Base-by-base conservation (phyloP, 495 filamentous ascomycete genomes). In the Daldinia bambusicola region DNA sequence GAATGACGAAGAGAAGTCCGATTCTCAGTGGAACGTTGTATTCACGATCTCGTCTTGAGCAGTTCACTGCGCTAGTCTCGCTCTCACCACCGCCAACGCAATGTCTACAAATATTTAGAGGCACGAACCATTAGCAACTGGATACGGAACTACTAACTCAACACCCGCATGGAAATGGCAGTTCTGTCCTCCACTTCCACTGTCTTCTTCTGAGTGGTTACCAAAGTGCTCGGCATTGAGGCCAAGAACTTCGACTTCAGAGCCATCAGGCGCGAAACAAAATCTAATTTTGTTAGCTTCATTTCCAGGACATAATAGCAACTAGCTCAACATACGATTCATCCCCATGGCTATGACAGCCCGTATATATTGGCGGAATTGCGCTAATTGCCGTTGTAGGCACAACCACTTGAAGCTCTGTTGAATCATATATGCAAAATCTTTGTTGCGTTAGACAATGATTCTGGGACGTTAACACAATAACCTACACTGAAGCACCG, bases 101-200 rank as follows among this genome's bases (percentile, higher is more conserved):
- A 67, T 79, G 85, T 79, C 69, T 69, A 65, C 43, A n/a, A 51
- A 66, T 2, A 2, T 43, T 71, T 56, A 59, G 53, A 57, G 48
- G 30, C 26, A 13, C 36, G n/a, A 12, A 5, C 4, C 2, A n/a
- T 10, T 31, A 53, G 14, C 2, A 14, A 10, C 26, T 8, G 6
- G 12, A 13, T 20, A 32, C 2, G 8, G 14, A 12, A 8, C 6
- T 55, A 63, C 82, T 74, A 78, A 88, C 86, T 90, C 87, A 18
- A 90, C 84, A 6, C 87, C 88, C n/a, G 87, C 88, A 66, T 91
- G 88, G 75, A 89, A 90, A 69, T 91, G 88, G 69, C 87, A 91
- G 56, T 84, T 83, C 60, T 71, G 67, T 4, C 66, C 72, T 18
- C 45, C 63, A 22, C 67, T 68, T 26, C 70, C 74, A 20, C 45